These are phyloP conservation scores for Penicillium fuscoglaucum DNA, from an alignment of 2,329 filamentous ascomycete genomes.

Conservation along the genomic window DNA sequence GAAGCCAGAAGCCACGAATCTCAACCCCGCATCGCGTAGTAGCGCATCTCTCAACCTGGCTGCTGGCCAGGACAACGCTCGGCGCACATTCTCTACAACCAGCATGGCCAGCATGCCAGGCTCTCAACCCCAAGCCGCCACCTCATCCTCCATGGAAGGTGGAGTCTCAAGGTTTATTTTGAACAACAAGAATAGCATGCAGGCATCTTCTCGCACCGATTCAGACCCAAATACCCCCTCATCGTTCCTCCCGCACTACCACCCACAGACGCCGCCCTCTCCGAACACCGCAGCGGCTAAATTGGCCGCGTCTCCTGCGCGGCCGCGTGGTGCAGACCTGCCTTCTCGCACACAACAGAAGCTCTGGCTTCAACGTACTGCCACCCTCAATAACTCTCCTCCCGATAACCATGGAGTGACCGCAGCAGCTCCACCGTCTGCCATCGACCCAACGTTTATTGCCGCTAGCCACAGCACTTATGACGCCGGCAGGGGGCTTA, in stretches of 20 bases:
- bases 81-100: conserved; percentile 35
- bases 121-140: conserved; percentile 37
- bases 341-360: conserved; percentile 51
- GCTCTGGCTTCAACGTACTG: conserved; percentile 50
- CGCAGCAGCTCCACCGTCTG: conserved; percentile 34
- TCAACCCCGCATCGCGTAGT: conserved; percentile 38
- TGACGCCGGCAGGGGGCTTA: conserved; percentile 32
- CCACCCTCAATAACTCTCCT: conserved; percentile 46
- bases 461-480: conserved; percentile 31
- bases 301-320: conserved; percentile 35
- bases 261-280: conserved; percentile 48
- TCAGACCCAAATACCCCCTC: conserved; percentile 49
- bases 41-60: conserved; percentile 40
- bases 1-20: conserved; percentile 38
- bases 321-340: conserved; percentile 39
- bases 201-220: conserved; percentile 40
- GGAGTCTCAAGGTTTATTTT: conserved; percentile 49
- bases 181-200: conserved; percentile 32
- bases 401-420: conserved; percentile 41
- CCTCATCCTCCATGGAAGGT: conserved; percentile 51
- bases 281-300: conserved; percentile 34
- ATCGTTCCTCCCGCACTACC: conserved; percentile 50
- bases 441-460: conserved; percentile 38
- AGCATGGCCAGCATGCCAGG: conserved; percentile 32
- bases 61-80: conserved; percentile 33